These are phyloP conservation scores for Populus hybrid DNA, from an alignment of 441 rosid genomes.

Conservation along the genomic window DNA sequence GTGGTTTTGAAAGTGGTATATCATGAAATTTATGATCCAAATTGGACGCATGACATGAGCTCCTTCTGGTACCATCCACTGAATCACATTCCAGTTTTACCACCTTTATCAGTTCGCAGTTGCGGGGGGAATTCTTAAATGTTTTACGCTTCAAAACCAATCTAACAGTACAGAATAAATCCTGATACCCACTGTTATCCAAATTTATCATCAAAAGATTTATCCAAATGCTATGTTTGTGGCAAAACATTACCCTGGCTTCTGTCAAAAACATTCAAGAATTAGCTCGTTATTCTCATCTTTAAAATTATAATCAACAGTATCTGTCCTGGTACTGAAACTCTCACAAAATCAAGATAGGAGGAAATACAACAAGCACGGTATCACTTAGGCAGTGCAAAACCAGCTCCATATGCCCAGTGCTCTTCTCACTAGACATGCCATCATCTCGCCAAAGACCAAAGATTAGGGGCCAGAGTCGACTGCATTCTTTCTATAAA, in stretches of 20 bases:
- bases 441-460: conserved; percentile 4
- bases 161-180: background rate
- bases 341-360: conserved; percentile 15
- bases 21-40: background rate
- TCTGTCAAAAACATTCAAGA: conserved; percentile 6
- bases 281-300: conserved; percentile 17
- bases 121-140: background rate
- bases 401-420: conserved; percentile 19
- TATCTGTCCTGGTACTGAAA: conserved; percentile 14
- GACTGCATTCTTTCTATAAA: conserved; percentile 9
- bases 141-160: background rate
- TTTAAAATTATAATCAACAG: conserved; percentile 9
- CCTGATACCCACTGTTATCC: background rate
- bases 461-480: conserved; percentile 5
- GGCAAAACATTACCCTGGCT: background rate
- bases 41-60: background rate
- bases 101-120: background rate
- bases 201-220: background rate
- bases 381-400: conserved; percentile 9
- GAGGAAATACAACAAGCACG: conserved; percentile 19
- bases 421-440: conserved; percentile 11
- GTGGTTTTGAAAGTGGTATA: background rate
- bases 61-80: background rate
- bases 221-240: background rate
- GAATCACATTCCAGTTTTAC: background rate